phyloP scores from a whole-genome alignment of 2,329 filamentous ascomycete species.

The Paecilomyces dactylethromorphus region DNA sequence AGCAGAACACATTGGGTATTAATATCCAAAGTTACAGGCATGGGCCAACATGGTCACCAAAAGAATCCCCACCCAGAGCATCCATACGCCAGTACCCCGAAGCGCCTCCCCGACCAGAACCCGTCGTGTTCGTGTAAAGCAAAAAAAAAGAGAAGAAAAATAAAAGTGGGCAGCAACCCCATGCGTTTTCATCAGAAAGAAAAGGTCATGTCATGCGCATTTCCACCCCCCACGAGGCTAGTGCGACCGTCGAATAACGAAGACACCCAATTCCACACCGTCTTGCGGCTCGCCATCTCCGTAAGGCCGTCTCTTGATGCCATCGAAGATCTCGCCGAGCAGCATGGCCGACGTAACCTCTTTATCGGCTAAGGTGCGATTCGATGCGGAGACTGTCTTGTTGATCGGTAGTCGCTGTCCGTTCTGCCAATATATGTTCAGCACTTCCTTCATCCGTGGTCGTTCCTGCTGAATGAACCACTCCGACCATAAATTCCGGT shows the following conservation, averaged over 20 bases:
- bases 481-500: constrained; percentile 52
- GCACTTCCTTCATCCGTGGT: constrained; percentile 48
- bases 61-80: constrained; percentile 2
- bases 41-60: constrained; percentile 1
- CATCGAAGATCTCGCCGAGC: constrained; percentile 54
- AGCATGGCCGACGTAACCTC: constrained; percentile 49
- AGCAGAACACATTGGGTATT: constrained; percentile 9
- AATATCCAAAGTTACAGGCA: constrained; percentile 9
- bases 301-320: constrained; percentile 48
- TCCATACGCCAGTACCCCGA: constrained; percentile 1
- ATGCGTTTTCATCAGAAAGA: neutral
- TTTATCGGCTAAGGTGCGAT: constrained; percentile 27
- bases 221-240: constrained; percentile 9
- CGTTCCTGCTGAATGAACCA: constrained; percentile 63
- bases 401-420: constrained; percentile 25
- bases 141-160: neutral
- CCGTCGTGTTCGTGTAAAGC: neutral
- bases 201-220: neutral
- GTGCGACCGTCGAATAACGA: constrained; percentile 41
- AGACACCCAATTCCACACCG: constrained; percentile 42
- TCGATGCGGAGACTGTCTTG: constrained; percentile 18
- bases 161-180: neutral
- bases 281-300: constrained; percentile 36
- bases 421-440: constrained; percentile 37
- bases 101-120: neutral